Percentiles rank a stretch among this genome's conserved stretches.
These are phyloP conservation scores for Solanum phureja DNA, from an alignment of 257 asterid species.

Conservation along the genomic window DNA sequence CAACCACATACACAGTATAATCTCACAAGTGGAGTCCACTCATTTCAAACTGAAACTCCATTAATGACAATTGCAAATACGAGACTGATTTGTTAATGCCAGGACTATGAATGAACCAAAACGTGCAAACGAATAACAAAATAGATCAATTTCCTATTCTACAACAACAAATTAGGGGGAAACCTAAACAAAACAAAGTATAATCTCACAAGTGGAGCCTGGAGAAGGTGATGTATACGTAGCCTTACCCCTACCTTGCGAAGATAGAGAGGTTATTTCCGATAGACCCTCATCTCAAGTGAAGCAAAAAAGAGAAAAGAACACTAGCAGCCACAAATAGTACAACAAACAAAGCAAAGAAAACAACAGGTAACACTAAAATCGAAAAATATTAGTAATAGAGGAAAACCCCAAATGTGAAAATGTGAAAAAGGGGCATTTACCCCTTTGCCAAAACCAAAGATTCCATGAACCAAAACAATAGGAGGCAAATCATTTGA, in stretches of 20 bases:
- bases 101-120: not conserved
- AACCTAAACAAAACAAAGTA: not conserved
- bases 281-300: not conserved
- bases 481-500: conserved; percentile 72
- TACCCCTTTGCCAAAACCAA: conserved; percentile 99
- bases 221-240: not conserved
- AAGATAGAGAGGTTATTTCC: not conserved
- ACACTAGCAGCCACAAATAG: not conserved
- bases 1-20: too few species aligned
- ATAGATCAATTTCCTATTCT: not conserved
- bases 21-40: too few species aligned
- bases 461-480: conserved; percentile 86
- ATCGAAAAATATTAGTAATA: not conserved
- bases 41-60: not conserved
- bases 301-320: not conserved
- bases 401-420: not conserved
- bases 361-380: not conserved
- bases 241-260: not conserved
- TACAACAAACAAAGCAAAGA: too few species aligned
- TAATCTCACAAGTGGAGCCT: not conserved
- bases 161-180: not conserved
- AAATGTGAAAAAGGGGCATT: not conserved
- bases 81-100: not conserved
- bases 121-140: not conserved
- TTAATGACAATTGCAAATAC: not conserved